Conservation (phyloP, 2,329 filamentous ascomycete genomes). For the Monosporascus sp. region DNA sequence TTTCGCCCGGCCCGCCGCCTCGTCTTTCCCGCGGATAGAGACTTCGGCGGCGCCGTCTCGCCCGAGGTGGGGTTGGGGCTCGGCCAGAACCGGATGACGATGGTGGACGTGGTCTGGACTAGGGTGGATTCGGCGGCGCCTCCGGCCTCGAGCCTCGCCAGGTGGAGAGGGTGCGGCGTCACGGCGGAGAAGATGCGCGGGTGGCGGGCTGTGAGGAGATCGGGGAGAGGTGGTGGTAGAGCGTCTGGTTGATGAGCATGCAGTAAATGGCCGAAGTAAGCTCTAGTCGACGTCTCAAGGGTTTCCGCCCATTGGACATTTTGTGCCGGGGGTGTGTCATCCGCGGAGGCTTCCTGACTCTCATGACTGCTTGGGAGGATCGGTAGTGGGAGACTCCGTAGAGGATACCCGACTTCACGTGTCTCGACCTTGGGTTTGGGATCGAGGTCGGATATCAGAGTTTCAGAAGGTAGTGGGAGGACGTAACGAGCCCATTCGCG, state of each 20-base stretch:
- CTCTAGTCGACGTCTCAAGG: constrained; percentile 27
- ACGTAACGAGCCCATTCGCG: constrained; percentile 30
- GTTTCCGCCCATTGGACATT: constrained; percentile 18
- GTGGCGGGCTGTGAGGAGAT: constrained; percentile 12
- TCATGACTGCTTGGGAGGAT: neutral
- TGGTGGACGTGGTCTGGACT: constrained; percentile 22
- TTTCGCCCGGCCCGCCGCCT: neutral
- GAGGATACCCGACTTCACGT: neutral
- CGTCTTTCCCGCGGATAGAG: too few species aligned
- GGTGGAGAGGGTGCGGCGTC: constrained; percentile 41
- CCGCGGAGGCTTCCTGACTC: neutral
- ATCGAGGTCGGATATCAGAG: neutral
- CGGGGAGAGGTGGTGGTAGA: constrained; percentile 5
- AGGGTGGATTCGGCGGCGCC: constrained; percentile 12
- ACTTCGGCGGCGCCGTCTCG: neutral
- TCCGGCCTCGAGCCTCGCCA: constrained; percentile 29
- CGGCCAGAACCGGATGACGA: constrained; percentile 44
- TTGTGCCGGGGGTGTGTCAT: constrained; percentile 5
- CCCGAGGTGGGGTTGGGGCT: neutral
- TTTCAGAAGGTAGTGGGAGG: constrained; percentile 8
- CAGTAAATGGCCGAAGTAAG: constrained; percentile 49
- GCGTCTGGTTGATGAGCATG: constrained; percentile 9
- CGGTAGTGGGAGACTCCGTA: neutral
- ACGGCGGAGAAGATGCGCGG: constrained; percentile 38
- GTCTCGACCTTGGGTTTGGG: neutral